Percentiles rank a stretch among this genome's conserved stretches.
Evolutionary conservation across 1,139 yeast species (phyloP).

Genomic region (Yamadazyma atlantica): DNA sequence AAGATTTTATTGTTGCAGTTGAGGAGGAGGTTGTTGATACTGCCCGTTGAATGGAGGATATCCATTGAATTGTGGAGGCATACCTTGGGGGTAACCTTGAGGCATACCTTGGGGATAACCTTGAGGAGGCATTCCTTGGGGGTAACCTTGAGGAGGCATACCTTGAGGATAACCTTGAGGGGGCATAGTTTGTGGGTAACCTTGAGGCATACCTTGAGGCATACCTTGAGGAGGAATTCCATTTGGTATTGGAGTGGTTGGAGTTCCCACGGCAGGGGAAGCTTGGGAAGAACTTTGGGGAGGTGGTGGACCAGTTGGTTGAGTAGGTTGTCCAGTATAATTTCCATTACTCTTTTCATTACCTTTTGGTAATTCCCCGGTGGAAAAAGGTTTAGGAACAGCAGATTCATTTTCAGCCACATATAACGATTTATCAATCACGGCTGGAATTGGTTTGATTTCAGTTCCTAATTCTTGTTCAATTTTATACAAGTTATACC

Average conservation of each 20-base stretch:
- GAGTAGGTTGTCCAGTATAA: constrained; percentile 53
- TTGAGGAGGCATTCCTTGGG: constrained; percentile 2
- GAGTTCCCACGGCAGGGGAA: constrained; percentile 16
- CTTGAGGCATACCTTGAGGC: constrained; percentile 14
- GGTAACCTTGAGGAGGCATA: constrained; percentile 5
- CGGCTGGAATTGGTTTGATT: constrained; percentile 92
- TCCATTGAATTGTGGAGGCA: constrained; percentile 21
- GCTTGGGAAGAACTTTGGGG: constrained; percentile 10
- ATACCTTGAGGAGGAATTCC: constrained; percentile 10
- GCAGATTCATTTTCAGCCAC: constrained; percentile 78
- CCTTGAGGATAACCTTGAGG: constrained; percentile 13
- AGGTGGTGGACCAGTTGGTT: constrained; percentile 18
- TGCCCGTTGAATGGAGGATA: constrained; percentile 22
- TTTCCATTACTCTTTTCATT: constrained; percentile 43
- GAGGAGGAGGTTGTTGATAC: constrained; percentile 14
- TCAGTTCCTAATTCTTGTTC: constrained; percentile 98
- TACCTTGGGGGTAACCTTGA: constrained; percentile 15
- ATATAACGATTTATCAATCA: constrained; percentile 82
- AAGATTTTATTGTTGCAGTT: constrained; percentile 12
- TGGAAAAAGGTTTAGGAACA: constrained; percentile 86
- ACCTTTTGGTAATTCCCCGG: constrained; percentile 61
- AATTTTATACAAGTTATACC: constrained; percentile 88
- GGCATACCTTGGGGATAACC: constrained; percentile 6
- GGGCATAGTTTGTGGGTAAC: constrained; percentile 11
- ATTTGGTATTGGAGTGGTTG: constrained; percentile 3